Percentiles rank a stretch among this genome's conserved stretches.
Evolutionary conservation across 139 green algal species (phyloP).

Genomic region (Coelastrella sp.): DNA sequence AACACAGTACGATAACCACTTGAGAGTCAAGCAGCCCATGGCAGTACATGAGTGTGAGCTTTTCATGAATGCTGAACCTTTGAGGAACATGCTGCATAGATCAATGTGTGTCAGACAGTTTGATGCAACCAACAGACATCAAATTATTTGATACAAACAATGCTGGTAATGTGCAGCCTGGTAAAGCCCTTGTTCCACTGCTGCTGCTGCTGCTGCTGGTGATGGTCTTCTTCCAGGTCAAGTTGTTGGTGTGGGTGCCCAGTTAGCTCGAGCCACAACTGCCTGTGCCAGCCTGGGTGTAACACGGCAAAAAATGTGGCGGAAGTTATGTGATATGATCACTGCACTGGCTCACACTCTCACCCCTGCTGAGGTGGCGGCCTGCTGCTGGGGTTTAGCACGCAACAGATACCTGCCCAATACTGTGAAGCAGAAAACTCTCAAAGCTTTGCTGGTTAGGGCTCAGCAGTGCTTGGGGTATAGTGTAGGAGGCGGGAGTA

Average conservation of each 20-base stretch:
- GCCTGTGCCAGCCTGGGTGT: constrained; percentile 13
- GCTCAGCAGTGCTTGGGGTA: not conserved
- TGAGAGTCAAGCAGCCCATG: too few species aligned
- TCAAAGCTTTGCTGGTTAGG: not conserved
- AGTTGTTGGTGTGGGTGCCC: not conserved
- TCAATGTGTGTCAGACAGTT: too few species aligned
- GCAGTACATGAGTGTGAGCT: too few species aligned
- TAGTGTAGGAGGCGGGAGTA: not conserved
- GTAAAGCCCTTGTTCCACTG: not conserved
- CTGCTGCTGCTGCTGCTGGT: not conserved
- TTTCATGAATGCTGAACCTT: too few species aligned
- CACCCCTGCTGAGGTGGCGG: not conserved
- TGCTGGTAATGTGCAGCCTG: not conserved
- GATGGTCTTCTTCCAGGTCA: not conserved
- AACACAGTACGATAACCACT: not conserved
- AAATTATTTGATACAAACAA: too few species aligned
- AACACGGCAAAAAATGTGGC: not conserved
- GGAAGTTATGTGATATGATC: not conserved
- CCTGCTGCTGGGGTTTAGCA: constrained; percentile 19
- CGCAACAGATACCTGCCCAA: not conserved
- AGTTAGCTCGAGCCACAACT: constrained; percentile 15
- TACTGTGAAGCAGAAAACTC: not conserved
- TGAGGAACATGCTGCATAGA: too few species aligned
- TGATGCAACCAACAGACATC: too few species aligned
- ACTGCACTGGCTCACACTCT: not conserved